phyloP scores from a whole-genome alignment of 305 asterid genomes.

The Fraxinus floribunda region DNA sequence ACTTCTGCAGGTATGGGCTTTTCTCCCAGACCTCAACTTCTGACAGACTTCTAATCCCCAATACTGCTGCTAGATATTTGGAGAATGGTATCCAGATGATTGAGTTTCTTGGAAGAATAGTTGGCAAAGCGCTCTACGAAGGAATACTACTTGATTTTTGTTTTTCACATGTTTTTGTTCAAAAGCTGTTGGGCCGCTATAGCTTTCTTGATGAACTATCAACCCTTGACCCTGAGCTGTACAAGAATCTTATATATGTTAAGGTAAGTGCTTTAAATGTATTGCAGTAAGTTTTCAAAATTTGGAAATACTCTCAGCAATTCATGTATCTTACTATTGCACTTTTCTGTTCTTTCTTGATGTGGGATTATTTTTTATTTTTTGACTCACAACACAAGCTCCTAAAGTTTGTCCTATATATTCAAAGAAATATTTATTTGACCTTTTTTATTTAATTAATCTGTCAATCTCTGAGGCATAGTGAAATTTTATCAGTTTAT shows the following conservation, averaged over 20 bases:
- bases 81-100: conserved; percentile 86
- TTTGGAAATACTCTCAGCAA: conserved; percentile 4
- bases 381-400: background rate
- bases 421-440: background rate
- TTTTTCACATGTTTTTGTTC: conserved; percentile 94
- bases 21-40: conserved; percentile 85
- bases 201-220: conserved; percentile 94
- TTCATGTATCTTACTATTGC: background rate
- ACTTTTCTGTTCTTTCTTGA: conserved; percentile 1
- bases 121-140: conserved; percentile 94
- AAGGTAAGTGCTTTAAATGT: conserved; percentile 56
- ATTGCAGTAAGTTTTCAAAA: conserved; percentile 1
- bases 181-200: conserved; percentile 89
- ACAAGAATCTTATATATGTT: conserved; percentile 83
- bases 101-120: conserved; percentile 88
- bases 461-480: background rate
- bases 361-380: background rate
- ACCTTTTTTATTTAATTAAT: background rate
- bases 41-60: conserved; percentile 81
- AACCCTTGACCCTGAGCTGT: conserved; percentile 90
- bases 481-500: background rate
- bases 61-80: conserved; percentile 74
- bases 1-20: conserved; percentile 66
- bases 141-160: conserved; percentile 86
- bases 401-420: background rate